phyloP scores from a whole-genome alignment of 2,329 filamentous ascomycete genomes.

The Alternaria arbusti region DNA sequence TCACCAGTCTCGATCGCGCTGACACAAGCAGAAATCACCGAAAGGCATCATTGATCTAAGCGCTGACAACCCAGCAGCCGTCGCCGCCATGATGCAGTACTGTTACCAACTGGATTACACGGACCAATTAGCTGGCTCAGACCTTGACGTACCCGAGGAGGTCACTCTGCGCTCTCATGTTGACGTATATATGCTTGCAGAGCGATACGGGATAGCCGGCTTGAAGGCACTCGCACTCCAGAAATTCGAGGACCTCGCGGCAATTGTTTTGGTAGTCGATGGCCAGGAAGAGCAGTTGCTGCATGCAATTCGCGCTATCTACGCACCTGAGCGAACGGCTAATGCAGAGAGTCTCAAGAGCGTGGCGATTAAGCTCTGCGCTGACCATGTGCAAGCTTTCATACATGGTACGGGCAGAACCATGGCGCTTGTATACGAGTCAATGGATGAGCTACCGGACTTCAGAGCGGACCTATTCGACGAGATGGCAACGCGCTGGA shows the following conservation, averaged over 20 bases:
- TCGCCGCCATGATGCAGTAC: constrained; percentile 44
- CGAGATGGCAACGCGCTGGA: constrained; percentile 36
- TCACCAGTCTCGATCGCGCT: not conserved
- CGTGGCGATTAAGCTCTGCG: constrained; percentile 33
- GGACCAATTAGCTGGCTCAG: constrained; percentile 28
- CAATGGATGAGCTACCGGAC: constrained; percentile 40
- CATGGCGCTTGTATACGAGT: constrained; percentile 33
- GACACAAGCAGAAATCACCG: constrained; percentile 26
- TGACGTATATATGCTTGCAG: constrained; percentile 38
- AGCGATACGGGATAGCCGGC: constrained; percentile 35
- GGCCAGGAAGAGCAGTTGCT: constrained; percentile 34
- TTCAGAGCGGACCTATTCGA: constrained; percentile 40
- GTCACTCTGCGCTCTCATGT: constrained; percentile 34
- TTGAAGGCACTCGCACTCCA: constrained; percentile 32
- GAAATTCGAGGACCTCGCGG: constrained; percentile 35
- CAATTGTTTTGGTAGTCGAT: constrained; percentile 26
- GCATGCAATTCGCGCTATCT: constrained; percentile 34
- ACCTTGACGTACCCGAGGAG: constrained; percentile 25
- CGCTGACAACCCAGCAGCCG: constrained; percentile 37
- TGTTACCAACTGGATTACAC: constrained; percentile 41
- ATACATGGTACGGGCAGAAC: constrained; percentile 35
- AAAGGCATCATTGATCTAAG: constrained; percentile 38
- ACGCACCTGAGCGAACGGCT: constrained; percentile 27
- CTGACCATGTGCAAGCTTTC: constrained; percentile 37
- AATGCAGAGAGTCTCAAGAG: constrained; percentile 30